phyloP scores from a whole-genome alignment of 2,329 filamentous ascomycete genomes.

The Fusarium multiceps region DNA sequence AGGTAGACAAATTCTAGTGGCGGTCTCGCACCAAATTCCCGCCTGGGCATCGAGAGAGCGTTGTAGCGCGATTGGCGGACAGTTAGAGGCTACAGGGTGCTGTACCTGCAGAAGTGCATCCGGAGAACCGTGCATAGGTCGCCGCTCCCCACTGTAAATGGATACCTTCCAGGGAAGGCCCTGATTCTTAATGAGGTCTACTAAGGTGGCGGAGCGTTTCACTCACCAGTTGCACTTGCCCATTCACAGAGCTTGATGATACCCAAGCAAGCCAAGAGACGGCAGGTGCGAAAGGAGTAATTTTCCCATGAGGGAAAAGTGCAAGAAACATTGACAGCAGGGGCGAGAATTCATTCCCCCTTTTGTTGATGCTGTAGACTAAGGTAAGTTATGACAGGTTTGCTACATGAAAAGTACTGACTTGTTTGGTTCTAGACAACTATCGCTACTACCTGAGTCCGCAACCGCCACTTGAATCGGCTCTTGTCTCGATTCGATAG shows the following conservation, averaged over 20 bases:
- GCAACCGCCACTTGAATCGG: constrained; percentile 9
- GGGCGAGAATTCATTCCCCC: constrained; percentile 6
- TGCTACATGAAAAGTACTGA: neutral
- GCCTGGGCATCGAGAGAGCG: constrained; percentile 20
- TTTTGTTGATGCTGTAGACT: neutral
- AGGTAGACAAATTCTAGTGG: constrained; percentile 11
- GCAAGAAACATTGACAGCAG: constrained; percentile 21
- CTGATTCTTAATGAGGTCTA: constrained; percentile 32
- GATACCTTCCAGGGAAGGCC: constrained; percentile 22
- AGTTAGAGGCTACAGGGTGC: constrained; percentile 2
- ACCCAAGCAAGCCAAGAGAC: constrained; percentile 30
- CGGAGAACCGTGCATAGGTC: constrained; percentile 7
- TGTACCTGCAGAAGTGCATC: constrained; percentile 41
- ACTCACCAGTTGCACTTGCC: constrained; percentile 36
- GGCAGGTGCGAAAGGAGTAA: constrained; percentile 24
- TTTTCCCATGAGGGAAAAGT: constrained; percentile 10
- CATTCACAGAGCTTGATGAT: constrained; percentile 31
- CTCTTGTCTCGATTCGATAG: neutral
- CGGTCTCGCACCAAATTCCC: constrained; percentile 1
- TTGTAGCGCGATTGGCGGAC: constrained; percentile 36
- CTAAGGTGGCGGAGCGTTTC: constrained; percentile 47
- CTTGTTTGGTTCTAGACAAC: neutral
- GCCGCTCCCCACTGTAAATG: constrained; percentile 10
- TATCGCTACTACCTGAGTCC: neutral
- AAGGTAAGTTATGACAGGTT: constrained; percentile 15